Evolutionary conservation across 2,329 filamentous ascomycete genomes (phyloP).

Genomic region (Stachybotrys chartarum): DNA sequence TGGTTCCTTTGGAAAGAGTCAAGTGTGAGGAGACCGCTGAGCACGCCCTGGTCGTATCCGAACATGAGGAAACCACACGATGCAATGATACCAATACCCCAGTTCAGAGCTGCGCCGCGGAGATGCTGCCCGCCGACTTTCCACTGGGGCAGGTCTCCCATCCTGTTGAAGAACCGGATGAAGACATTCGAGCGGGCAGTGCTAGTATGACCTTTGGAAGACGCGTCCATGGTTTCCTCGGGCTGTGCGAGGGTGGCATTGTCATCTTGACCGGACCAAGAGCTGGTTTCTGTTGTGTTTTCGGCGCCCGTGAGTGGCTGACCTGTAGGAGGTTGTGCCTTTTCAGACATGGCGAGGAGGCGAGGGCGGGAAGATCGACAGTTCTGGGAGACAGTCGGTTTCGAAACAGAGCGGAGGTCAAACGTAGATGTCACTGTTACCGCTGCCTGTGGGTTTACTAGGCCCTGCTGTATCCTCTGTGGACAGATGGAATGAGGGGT

Average conservation of each 20-base stretch:
- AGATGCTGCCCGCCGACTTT: conserved; percentile 13
- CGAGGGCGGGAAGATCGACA: too few relatives aligned
- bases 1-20: conserved; percentile 17
- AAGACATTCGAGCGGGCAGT: neutral
- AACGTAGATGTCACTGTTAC: too few relatives aligned
- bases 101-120: conserved; percentile 14
- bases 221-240: neutral
- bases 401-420: too few relatives aligned
- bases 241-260: neutral
- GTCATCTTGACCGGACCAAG: neutral
- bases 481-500: too few relatives aligned
- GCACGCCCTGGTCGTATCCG: conserved; percentile 20
- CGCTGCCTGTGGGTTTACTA: too few relatives aligned
- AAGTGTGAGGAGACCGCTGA: conserved; percentile 18
- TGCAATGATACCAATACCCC: conserved; percentile 18
- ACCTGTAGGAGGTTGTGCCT: too few relatives aligned
- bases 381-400: too few relatives aligned
- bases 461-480: too few relatives aligned
- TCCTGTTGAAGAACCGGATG: conserved; percentile 7
- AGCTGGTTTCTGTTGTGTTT: too few relatives aligned
- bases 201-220: neutral
- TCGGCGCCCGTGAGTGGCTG: neutral
- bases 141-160: conserved; percentile 17
- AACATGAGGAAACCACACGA: conserved; percentile 21
- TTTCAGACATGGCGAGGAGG: neutral